These are phyloP conservation scores for Oropetium thomaeum DNA, from an alignment of 176 grass and related monocot genomes.

Conservation along the genomic window DNA sequence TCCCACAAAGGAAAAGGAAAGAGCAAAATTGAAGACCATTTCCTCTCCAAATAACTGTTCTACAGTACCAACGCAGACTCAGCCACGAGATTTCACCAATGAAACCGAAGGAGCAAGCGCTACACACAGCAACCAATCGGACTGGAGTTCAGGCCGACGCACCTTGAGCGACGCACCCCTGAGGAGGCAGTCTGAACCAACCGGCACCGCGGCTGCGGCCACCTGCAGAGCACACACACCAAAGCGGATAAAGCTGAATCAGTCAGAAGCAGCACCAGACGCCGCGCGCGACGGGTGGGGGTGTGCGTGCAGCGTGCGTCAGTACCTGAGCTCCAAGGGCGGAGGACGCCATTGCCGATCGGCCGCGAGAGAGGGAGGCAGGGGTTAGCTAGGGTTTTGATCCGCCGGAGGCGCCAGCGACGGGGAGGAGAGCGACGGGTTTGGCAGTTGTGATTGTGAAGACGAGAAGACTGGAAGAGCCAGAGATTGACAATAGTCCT, in stretches of 20 bases:
- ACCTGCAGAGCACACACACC: slow-evolving; percentile 23
- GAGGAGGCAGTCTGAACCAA: neutral
- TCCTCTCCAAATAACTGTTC: neutral
- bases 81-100: slow-evolving; percentile 10
- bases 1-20: neutral
- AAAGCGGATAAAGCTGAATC: neutral
- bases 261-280: neutral
- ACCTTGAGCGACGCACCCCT: slow-evolving; percentile 36
- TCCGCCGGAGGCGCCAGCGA: slow-evolving; percentile 24
- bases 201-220: neutral
- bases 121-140: neutral
- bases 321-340: slow-evolving; percentile 38
- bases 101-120: neutral
- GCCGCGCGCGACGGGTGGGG: neutral
- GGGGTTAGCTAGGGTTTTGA: slow-evolving; percentile 45
- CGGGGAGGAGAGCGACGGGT: neutral
- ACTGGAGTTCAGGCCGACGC: neutral
- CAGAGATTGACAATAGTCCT: too few relatives aligned
- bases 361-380: neutral
- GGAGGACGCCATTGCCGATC: slow-evolving; percentile 20
- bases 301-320: too few relatives aligned
- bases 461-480: neutral
- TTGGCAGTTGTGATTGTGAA: neutral
- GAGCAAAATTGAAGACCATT: neutral
- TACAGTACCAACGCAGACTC: slow-evolving; percentile 8